Evolutionary conservation across 1,284 basidiomycete species (phyloP).

Genomic region (Ganoderma multipileum): DNA sequence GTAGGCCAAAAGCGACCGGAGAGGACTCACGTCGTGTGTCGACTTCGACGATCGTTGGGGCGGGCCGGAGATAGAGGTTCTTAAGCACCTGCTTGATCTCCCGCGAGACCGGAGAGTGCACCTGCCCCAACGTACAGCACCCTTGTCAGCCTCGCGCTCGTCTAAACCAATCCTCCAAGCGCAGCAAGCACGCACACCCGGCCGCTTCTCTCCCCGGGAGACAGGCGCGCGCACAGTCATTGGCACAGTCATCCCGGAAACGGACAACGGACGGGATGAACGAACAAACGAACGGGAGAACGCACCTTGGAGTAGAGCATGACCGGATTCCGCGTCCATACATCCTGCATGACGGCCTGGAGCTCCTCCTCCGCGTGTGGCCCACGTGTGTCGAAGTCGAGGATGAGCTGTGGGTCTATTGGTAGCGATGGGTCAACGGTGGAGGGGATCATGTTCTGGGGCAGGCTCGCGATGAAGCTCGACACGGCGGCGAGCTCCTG

Average conservation of each 20-base stretch:
- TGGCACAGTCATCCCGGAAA: constrained; percentile 1
- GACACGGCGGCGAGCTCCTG: constrained; percentile 84
- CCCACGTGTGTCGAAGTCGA: constrained; percentile 82
- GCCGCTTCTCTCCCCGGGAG: not conserved
- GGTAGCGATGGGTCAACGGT: constrained; percentile 68
- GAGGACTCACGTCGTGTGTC: constrained; percentile 64
- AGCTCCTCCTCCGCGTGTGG: constrained; percentile 47
- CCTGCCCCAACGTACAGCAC: constrained; percentile 42
- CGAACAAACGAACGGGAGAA: constrained; percentile 6
- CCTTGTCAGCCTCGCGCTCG: constrained; percentile 4
- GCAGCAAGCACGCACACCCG: not conserved
- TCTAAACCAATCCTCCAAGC: not conserved
- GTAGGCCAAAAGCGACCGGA: not conserved
- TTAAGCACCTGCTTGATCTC: constrained; percentile 71
- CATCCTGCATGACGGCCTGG: constrained; percentile 44
- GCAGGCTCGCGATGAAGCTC: constrained; percentile 78
- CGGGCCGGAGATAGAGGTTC: constrained; percentile 67
- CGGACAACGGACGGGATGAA: constrained; percentile 5
- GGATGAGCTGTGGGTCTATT: constrained; percentile 80
- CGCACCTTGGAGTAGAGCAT: constrained; percentile 81
- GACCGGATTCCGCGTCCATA: constrained; percentile 79
- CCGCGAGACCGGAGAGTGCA: constrained; percentile 67
- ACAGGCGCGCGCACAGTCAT: not conserved
- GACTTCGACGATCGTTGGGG: constrained; percentile 77
- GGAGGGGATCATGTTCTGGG: constrained; percentile 79